Base-by-base conservation (phyloP, 2,329 filamentous ascomycete genomes). In the Ophiostoma angusticollis region DNA sequence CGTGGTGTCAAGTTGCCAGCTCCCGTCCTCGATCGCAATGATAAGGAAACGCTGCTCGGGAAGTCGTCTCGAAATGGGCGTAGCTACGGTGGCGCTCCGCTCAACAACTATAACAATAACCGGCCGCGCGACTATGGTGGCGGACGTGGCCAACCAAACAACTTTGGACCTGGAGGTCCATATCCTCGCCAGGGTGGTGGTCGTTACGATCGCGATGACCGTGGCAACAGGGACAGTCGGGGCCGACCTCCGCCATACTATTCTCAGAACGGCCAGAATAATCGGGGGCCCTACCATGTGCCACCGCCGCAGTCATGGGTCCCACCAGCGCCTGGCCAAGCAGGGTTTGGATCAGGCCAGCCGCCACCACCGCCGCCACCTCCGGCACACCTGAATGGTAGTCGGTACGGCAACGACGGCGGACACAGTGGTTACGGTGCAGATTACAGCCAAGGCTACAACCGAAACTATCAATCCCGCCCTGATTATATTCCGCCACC, bases 1-100 rank as follows among this genome's bases (percentile, higher is more conserved):
- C 79, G 85, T 3, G 91, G 91, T 11, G 78, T 87, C 28, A 77
- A 80, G 50, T 69, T 87, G 41, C 75, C 82, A 5, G 62, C 70
- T 2, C 75, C 84, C 2, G 80, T 76, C 9, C 72, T 98, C 1
- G 81, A 83, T 41, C 70, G 74, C 24, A 73, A 72, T 42, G 87
- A 95, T 52, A 75, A 89, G 39, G 80, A 87, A 47, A 68, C 72
- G 7, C 72, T 87, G 31, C 75, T 77, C 53, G 69, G 71, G 38
- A 78, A 80, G 54, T 65, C 79, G 24, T 65, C 72, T 39, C 70
- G 73, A 44, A 67, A 70, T 17, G 78, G 84, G n/a, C 72, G 84
- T 38, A 73, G 70, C 34, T 76, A 76, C 50, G 80, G 82, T 11
- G 82, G 82, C 25, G 32, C 45, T 16, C 49, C 50, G 4, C 21